phyloP scores from a whole-genome alignment of 2,329 filamentous ascomycete genomes.

The Gyromitra esculenta region DNA sequence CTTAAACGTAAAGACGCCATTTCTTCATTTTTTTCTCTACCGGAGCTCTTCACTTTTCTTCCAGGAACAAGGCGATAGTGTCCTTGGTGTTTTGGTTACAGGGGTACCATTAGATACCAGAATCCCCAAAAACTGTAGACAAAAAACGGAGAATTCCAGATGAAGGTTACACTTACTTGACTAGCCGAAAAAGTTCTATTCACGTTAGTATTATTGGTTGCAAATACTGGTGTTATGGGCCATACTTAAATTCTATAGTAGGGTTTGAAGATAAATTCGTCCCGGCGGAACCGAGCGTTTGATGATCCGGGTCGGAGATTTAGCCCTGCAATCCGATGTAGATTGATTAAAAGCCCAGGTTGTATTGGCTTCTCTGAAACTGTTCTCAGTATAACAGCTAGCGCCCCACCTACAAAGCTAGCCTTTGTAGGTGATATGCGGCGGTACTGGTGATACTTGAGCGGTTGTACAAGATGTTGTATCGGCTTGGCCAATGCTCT shows the following conservation, averaged over 20 bases:
- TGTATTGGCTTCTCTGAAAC: conserved; percentile 2
- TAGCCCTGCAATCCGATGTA: conserved; percentile 20
- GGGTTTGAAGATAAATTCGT: conserved; percentile 19
- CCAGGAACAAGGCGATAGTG: background rate
- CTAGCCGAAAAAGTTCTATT: background rate
- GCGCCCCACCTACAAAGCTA: conserved; percentile 1
- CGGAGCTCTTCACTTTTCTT: background rate
- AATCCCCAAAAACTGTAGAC: background rate
- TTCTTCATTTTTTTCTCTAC: background rate
- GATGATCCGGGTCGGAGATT: conserved; percentile 31
- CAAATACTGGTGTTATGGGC: background rate
- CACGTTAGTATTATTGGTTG: conserved; percentile 8
- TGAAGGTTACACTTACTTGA: conserved; percentile 9
- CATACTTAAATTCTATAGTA: background rate
- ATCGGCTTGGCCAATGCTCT: background rate
- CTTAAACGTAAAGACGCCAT: background rate
- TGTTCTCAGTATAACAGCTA: conserved; percentile 21
- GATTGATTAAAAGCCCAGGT: conserved; percentile 4
- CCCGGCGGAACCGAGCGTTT: conserved; percentile 34
- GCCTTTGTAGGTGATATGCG: background rate
- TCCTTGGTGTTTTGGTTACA: conserved; percentile 3
- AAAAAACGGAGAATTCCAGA: conserved; percentile 24
- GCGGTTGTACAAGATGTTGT: background rate
- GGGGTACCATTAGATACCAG: background rate
- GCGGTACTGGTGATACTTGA: background rate